Base-by-base conservation (phyloP, 164 flowering plant genomes). In the Stephania cephalantha region DNA sequence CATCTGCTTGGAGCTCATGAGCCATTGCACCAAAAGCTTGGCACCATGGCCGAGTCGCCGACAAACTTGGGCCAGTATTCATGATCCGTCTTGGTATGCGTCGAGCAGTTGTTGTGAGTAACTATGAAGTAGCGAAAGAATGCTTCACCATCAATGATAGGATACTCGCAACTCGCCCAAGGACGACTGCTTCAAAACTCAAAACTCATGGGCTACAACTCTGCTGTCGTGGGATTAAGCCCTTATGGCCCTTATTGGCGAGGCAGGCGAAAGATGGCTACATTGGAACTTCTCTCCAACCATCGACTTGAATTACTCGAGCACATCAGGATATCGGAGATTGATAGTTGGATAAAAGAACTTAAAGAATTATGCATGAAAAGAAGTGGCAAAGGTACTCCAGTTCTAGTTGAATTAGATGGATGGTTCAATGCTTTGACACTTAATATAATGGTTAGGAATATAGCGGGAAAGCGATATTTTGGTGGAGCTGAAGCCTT, bases 61-160 rank as follows among this genome's bases (percentile, higher is more conserved):
- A 77, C 25, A 45, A 74, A 46, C 46, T 69, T 29, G 80, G 80
- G 6, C 83, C 80, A 1, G 71, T 52, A 18, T 81, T 77, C 74
- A 68, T 29, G 8, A 53, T 81, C 35, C 71, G 76, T 12, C 74
- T 81, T 4, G 80, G 83, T 0, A 18, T 71, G 17, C 75, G 30
- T 11, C 73, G 77, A 12, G 68, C 73, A 22, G 18, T 81, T 1
- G 76, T 81, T 3, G 74, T 81, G 46, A 74, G 74, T 20, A 64
- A 58, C 31, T 72, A 69, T 73, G 78, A 80, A 73, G 25, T 68
- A 9, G 82, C 82, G 7, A 80, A 80, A 77, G 82, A 80, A 65
- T 80, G 82, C 46, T 75, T 77, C 70, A 77, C 80, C 7, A 71
- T 55, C 15, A 70, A 80, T 44, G 82, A 76, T 10, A 55, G 48